phyloP scores from a whole-genome alignment of 306 rosid genomes.

The Amphicarpaea edgeworthii region DNA sequence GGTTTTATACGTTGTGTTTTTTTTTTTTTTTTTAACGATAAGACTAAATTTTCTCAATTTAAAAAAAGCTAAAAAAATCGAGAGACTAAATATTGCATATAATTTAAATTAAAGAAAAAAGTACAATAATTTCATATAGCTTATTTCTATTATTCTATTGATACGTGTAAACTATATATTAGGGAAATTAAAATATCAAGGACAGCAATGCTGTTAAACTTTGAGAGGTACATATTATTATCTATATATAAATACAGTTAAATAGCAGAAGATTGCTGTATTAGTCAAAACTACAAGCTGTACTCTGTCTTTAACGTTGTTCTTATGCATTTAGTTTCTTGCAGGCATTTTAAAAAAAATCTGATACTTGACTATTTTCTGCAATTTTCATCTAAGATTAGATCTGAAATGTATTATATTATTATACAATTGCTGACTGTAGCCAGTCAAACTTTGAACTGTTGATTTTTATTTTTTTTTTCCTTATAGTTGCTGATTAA shows the following conservation, averaged over 20 bases:
- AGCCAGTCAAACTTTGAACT: conserved; percentile 28
- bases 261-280: not conserved
- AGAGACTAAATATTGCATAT: not conserved
- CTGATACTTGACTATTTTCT: not conserved
- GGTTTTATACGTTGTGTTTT: no score
- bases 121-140: not conserved
- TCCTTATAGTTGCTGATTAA: not conserved
- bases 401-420: conserved; percentile 3
- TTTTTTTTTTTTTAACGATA: no score
- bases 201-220: not conserved
- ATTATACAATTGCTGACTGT: not conserved
- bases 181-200: not conserved
- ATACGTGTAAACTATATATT: not conserved
- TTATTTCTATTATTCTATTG: not conserved
- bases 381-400: not conserved
- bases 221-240: not conserved
- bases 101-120: not conserved
- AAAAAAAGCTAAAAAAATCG: not conserved
- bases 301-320: not conserved
- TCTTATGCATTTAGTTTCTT: conserved; percentile 5
- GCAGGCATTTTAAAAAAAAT: not conserved
- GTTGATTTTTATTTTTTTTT: not conserved
- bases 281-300: conserved; percentile 12
- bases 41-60: not conserved
- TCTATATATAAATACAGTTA: not conserved